phyloP scores from a whole-genome alignment of 768 basidiomycete genomes.

The Panellus pusillus region DNA sequence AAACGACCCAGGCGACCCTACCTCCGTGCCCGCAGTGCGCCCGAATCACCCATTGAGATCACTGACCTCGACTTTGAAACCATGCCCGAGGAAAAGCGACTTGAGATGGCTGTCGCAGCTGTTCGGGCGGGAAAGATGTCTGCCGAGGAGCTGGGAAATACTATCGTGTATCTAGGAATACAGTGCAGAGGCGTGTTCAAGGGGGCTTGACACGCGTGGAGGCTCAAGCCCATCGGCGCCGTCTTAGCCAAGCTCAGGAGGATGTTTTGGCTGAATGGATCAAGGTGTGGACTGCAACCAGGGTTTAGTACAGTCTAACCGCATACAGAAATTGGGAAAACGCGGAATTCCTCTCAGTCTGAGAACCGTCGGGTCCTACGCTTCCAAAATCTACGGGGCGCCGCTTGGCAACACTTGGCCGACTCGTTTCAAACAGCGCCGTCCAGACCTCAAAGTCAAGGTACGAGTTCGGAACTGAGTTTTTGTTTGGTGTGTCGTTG shows the following conservation, averaged over 20 bases:
- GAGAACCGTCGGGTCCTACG: not conserved
- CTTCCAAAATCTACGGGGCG: not conserved
- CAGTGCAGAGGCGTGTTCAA: not conserved
- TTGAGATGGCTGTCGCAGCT: not conserved
- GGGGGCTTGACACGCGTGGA: not conserved
- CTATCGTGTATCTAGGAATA: not conserved
- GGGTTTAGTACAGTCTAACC: not conserved
- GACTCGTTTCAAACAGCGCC: not conserved
- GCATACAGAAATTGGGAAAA: not conserved
- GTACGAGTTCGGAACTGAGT: no score
- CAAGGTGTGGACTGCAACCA: not conserved
- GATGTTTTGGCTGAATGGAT: not conserved
- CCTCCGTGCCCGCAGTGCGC: not conserved
- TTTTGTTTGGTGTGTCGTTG: no score
- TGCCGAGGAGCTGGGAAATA: not conserved
- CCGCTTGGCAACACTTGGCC: not conserved
- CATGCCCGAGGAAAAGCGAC: not conserved
- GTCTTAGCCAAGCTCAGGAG: not conserved
- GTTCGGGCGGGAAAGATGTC: not conserved
- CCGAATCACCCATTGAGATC: not conserved
- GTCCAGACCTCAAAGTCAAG: not conserved
- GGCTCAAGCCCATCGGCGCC: not conserved
- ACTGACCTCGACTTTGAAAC: not conserved
- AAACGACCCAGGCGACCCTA: no score
- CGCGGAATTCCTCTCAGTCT: not conserved